phyloP scores from a whole-genome alignment of 805 yeast genomes.

The Blastobotrys terrestris region DNA sequence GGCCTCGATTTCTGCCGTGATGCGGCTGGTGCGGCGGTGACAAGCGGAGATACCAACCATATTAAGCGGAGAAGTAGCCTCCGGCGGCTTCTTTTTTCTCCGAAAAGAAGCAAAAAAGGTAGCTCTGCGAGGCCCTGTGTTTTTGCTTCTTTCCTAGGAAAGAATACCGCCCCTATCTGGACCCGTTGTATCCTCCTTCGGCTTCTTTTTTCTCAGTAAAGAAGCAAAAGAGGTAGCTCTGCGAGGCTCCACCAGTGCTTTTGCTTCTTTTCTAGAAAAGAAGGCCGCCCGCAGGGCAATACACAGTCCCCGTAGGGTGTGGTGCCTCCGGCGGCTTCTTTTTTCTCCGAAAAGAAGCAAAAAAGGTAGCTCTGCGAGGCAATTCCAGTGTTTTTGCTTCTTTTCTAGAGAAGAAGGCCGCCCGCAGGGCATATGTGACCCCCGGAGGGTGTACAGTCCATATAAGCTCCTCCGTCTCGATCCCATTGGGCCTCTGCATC shows the following conservation, averaged over 20 bases:
- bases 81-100: no score
- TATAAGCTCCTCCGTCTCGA: no score
- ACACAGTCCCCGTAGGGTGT: background rate
- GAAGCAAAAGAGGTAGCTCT: background rate
- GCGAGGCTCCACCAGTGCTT: background rate
- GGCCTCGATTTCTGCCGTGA: no score
- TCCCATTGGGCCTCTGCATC: no score
- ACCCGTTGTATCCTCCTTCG: background rate
- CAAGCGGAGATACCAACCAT: no score
- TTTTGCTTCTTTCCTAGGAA: no score
- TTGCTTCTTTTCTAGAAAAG: background rate
- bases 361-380: background rate
- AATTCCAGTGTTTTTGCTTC: background rate
- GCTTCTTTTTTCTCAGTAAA: background rate
- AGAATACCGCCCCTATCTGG: no score
- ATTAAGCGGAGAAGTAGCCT: no score
- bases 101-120: no score
- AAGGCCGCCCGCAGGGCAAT: background rate
- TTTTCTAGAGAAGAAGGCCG: background rate
- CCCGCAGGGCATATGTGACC: background rate
- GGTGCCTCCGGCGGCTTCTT: background rate
- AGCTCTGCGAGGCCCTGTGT: no score
- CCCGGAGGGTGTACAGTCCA: background rate
- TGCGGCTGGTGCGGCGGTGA: no score
- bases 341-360: background rate